A percentile compares a stretch with the other conserved stretches of the same genome.
phyloP scores from a whole-genome alignment of 1,284 basidiomycete genomes.

The Hypsizygus ulmarius region DNA sequence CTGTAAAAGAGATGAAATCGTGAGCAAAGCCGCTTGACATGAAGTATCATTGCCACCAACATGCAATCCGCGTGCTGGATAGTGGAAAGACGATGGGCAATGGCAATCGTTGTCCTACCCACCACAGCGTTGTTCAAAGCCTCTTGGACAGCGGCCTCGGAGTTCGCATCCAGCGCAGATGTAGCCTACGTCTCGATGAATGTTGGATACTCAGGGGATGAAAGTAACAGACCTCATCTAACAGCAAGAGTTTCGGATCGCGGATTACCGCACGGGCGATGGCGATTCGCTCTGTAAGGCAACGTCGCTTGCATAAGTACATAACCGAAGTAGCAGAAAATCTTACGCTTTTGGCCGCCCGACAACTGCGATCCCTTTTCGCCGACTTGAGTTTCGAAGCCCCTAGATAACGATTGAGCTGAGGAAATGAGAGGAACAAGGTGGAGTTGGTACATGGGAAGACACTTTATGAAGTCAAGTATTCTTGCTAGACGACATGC shows the following conservation, averaged over 20 bases:
- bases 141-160: constrained; percentile 92
- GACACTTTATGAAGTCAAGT: constrained; percentile 83
- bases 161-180: constrained; percentile 91
- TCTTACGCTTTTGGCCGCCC: constrained; percentile 88
- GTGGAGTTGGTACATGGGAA: constrained; percentile 68
- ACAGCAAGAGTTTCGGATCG: constrained; percentile 88
- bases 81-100: constrained; percentile 90
- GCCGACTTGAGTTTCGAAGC: constrained; percentile 91
- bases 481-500: constrained; percentile 89
- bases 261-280: constrained; percentile 95
- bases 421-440: constrained; percentile 3
- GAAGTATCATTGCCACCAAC: constrained; percentile 45
- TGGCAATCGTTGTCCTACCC: constrained; percentile 89
- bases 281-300: constrained; percentile 79
- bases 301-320: constrained; percentile 9
- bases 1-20: constrained; percentile 36
- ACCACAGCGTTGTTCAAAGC: constrained; percentile 90
- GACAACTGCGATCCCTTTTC: constrained; percentile 92
- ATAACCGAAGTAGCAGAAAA: background rate
- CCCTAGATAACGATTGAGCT: constrained; percentile 37
- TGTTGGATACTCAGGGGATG: too few species aligned
- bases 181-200: too few species aligned
- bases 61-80: constrained; percentile 95
- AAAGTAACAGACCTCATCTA: too few species aligned
- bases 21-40: background rate